Base-by-base conservation (phyloP, 2,329 filamentous ascomycete species). In the Fusarium sp. region DNA sequence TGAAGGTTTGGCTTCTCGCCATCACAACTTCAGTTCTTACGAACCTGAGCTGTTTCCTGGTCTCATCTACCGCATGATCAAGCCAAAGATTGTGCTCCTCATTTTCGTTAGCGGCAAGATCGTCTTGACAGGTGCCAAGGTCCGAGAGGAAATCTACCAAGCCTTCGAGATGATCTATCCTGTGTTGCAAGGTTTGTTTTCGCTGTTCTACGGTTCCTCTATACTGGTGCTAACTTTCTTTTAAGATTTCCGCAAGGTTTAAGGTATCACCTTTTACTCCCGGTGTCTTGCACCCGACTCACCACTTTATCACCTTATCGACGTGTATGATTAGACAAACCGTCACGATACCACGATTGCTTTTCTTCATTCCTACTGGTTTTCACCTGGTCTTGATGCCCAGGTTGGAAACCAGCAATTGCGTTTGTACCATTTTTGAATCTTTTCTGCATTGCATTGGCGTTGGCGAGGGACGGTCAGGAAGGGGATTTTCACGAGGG, bases 31-130 rank as follows among this genome's bases (percentile, higher is more conserved):
- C 89, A 97, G 93, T 83, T 98, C 94, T 60, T 99, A 99, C 82
- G 96, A 99, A 82, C 96, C 96, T 73, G 96, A 99, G 80, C 82
- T 99, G 80, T 99, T 98, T 88, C 96, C 96, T 77, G 96, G 96
- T 89, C 91, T 99, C 53, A 99, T 99, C 84, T 99, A 99, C 84
- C 94, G 96, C 80, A 99, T 99, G 96, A 98, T 98, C 87, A 98
- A 98, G 87, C 96, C 96, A 21, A 98, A 98, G 90, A 97, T 98
- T 73, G 95, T 98, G 55, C 90, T 98, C 26, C 85, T 98, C 78
- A 98, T 99, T 81, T 98, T 98, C 84, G 95, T 98, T 76, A 96
- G 92, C 77, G 96, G 95, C 78, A 98, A 98, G 88, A 98, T 98
- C 67, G 96, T 98, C 76, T 88, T 98, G 79, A 98, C 96, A 42